phyloP scores from a whole-genome alignment of 2,329 filamentous ascomycete genomes.

The Neurospora sp. region DNA sequence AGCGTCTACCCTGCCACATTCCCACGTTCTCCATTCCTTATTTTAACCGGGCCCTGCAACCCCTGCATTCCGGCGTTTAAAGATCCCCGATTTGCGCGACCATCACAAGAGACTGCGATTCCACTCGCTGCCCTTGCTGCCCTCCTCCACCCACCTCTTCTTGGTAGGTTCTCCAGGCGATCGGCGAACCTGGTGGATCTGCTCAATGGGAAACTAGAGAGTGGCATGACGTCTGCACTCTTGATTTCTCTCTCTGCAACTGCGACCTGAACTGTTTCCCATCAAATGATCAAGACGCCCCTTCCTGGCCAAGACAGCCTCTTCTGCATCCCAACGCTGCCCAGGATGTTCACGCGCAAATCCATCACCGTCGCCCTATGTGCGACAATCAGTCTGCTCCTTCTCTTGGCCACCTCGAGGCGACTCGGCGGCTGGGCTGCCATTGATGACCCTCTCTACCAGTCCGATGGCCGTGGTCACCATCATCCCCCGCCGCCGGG shows the following conservation, averaged over 20 bases:
- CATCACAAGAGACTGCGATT: background rate
- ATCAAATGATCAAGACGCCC: background rate
- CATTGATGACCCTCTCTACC: conserved; percentile 21
- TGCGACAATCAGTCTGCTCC: conserved; percentile 19
- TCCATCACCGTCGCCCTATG: conserved; percentile 19
- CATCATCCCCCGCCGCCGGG: conserved; percentile 10
- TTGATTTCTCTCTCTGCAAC: background rate
- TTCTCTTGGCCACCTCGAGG: conserved; percentile 25
- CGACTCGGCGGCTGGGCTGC: conserved; percentile 21
- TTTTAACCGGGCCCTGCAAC: background rate
- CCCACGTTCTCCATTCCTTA: background rate
- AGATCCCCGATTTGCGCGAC: background rate
- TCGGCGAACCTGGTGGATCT: background rate
- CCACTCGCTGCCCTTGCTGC: background rate
- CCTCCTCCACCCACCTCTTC: background rate
- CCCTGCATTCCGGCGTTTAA: background rate
- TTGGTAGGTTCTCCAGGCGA: background rate
- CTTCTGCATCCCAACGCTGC: conserved; percentile 1
- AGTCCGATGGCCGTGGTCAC: conserved; percentile 9
- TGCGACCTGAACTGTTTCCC: background rate
- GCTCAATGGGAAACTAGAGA: background rate
- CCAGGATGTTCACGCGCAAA: conserved; percentile 22
- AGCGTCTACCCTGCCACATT: background rate
- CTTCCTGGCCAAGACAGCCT: conserved; percentile 2
- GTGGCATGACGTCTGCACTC: background rate